Evolutionary conservation across 495 filamentous ascomycete genomes (phyloP).

Genomic region (Hypoxylon lienhwacheense): DNA sequence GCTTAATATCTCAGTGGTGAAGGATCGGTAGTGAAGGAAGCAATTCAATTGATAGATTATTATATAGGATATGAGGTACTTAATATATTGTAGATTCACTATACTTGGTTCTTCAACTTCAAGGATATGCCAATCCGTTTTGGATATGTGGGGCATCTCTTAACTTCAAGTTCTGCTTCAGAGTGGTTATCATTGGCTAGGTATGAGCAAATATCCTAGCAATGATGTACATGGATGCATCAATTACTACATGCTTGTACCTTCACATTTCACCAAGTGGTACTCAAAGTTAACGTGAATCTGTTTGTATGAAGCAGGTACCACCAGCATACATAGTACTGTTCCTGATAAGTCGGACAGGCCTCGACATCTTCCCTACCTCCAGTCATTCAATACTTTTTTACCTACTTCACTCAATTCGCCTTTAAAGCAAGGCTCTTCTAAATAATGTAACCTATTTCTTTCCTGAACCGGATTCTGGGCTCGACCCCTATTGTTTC

Average conservation of each 20-base stretch:
- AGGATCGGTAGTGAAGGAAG: no score
- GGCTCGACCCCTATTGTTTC: constrained; percentile 20
- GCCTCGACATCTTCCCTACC: neutral
- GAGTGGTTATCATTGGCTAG: constrained; percentile 18
- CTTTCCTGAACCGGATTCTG: constrained; percentile 14
- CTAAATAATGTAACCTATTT: constrained; percentile 29
- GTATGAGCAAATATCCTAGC: constrained; percentile 4
- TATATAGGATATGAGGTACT: no score
- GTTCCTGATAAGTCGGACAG: neutral
- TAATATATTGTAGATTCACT: no score
- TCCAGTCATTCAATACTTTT: neutral
- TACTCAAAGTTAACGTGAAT: neutral
- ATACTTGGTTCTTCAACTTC: constrained; percentile 1
- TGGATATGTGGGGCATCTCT: constrained; percentile 24
- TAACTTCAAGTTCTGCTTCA: constrained; percentile 3
- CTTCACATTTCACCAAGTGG: no score
- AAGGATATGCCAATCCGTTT: constrained; percentile 6
- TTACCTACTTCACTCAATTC: no score
- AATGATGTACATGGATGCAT: neutral
- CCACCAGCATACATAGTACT: neutral
- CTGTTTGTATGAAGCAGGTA: constrained; percentile 4
- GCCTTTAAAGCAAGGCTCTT: constrained; percentile 27
- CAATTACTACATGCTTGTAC: no score
- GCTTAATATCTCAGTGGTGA: no score
- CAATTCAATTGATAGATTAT: no score